These are phyloP conservation scores for Boletellus emodensis DNA, from an alignment of 768 basidiomycete genomes.

Conservation along the genomic window DNA sequence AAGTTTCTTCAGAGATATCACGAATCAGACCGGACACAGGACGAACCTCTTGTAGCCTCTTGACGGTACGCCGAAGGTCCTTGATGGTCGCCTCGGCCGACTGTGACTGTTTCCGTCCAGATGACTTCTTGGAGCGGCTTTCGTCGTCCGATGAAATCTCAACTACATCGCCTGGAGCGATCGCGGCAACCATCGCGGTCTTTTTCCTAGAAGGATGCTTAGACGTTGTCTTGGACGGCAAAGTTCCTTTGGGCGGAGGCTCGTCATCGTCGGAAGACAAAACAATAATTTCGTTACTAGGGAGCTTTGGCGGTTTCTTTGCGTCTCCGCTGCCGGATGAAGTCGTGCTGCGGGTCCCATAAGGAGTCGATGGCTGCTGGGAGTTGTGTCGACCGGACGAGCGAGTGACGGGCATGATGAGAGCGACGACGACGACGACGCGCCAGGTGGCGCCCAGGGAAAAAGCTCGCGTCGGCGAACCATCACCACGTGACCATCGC, in stretches of 20 bases:
- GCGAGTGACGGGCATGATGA: conserved; percentile 28
- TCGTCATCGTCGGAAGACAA: conserved; percentile 34
- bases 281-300: conserved; percentile 28
- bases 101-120: conserved; percentile 14
- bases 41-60: conserved; percentile 42
- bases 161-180: conserved; percentile 38
- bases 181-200: neutral
- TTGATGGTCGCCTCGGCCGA: conserved; percentile 11
- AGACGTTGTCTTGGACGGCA: conserved; percentile 11
- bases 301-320: conserved; percentile 14
- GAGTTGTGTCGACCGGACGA: conserved; percentile 21
- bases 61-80: conserved; percentile 38
- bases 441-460: neutral
- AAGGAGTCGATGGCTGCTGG: neutral
- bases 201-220: conserved; percentile 14
- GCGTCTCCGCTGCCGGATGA: conserved; percentile 3
- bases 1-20: neutral
- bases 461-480: conserved; percentile 9
- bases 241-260: conserved; percentile 18
- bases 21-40: neutral
- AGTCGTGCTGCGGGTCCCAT: conserved; percentile 7
- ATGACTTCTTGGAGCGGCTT: conserved; percentile 1
- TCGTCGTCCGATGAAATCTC: conserved; percentile 62
- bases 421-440: neutral
- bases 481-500: conserved; percentile 12